A percentile compares a stretch with the other conserved stretches of the same genome.
phyloP scores from a whole-genome alignment of 305 asterid genomes.

The Fraxinus ornus region DNA sequence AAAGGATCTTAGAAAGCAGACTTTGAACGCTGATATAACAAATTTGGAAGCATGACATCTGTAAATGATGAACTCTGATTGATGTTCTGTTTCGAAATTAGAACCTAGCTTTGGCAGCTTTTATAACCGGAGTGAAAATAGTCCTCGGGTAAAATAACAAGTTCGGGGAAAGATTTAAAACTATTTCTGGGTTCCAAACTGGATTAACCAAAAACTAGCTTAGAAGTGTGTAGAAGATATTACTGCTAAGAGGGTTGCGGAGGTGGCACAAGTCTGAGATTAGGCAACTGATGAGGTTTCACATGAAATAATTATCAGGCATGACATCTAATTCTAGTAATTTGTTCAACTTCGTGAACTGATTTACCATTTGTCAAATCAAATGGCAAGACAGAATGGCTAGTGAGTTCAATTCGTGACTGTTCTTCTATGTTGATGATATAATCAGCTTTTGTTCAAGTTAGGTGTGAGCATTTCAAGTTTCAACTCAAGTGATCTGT shows the following conservation, averaged over 20 bases:
- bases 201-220: not conserved
- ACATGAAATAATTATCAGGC: not conserved
- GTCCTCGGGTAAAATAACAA: not conserved
- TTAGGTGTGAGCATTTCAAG: not conserved
- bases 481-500: not conserved
- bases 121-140: not conserved
- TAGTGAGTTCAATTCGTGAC: not conserved
- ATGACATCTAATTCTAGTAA: not conserved
- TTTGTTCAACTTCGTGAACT: not conserved
- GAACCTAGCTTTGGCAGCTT: not conserved
- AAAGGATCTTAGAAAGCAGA: not conserved
- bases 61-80: not conserved
- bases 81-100: not conserved
- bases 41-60: not conserved
- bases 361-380: not conserved
- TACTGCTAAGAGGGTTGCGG: not conserved
- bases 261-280: not conserved
- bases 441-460: not conserved
- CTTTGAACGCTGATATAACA: not conserved
- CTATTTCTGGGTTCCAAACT: not conserved
- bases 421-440: not conserved
- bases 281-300: not conserved
- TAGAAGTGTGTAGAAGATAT: not conserved
- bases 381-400: not conserved
- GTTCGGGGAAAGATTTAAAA: not conserved